Evolutionary conservation across 169 alveolate species (phyloP), one percentile per base, ranked within the genome.

Genomic region (Plasmodium berghei): DNA sequence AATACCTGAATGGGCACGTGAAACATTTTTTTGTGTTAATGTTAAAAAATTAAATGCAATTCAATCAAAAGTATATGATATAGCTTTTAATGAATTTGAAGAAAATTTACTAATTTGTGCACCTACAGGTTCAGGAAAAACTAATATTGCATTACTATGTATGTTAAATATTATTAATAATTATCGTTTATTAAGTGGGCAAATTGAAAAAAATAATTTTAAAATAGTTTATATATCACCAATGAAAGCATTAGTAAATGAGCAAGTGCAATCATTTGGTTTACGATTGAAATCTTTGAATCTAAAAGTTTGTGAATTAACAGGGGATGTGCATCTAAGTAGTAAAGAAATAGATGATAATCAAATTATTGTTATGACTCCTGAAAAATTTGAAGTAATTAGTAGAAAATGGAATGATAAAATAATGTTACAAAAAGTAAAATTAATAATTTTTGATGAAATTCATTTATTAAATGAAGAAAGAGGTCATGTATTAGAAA

Each of bases 101-200:
- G 99, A 98, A 86, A 99, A 99, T 93, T 69, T 99, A 96, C 92
- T 99, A 52, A 96, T 99, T 6, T 98, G 99, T 87, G 99, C 99
- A 20, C 99, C 99, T 9, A 99, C 99, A 1, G 99, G 99, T 9
- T 99, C 99, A 6, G 99, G 99, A 18, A 99, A 99, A 95, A 99
- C 99, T 6, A 99, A 99, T 93, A 98, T 99, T 64, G 99, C 99
- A 64, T 91, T 99, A 90, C 94, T 99, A 71, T 95, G 99, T 61
- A 98, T 99, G 49, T 93, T 99, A 66, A 96, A 98, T 85, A 98
- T 96, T 77, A 88, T 99, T 24, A 91, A 54, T 45, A 66, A 69
- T 42, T 92, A 93, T 49, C 46, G 83, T 40, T 92, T 92, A 42
- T 92, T 66, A 63, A 71, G 74, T 55, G 94, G 95, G 2, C 34